These are phyloP conservation scores for Phytopythium boreale DNA, from an alignment of 352 stramenopile species.

Conservation along the genomic window DNA sequence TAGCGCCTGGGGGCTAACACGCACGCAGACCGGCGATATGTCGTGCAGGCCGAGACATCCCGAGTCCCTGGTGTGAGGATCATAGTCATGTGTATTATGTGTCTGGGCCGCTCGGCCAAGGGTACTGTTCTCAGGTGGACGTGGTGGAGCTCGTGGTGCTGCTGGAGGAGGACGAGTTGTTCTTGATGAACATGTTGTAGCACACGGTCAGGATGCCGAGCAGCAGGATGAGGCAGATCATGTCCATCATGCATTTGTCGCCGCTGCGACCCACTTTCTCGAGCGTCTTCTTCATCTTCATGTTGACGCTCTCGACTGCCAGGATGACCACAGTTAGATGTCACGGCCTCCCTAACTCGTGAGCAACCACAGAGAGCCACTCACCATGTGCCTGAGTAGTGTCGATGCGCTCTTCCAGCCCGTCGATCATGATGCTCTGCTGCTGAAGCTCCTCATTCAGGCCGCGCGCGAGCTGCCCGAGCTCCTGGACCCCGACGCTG, in stretches of 20 bases:
- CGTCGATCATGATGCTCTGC: constrained; percentile 87
- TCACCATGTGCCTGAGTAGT: constrained; percentile 73
- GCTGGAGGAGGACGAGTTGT: constrained; percentile 21
- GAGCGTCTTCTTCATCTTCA: constrained; percentile 85
- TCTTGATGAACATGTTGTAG: constrained; percentile 91
- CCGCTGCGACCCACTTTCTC: constrained; percentile 62
- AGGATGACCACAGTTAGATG: background rate
- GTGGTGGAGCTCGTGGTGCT: constrained; percentile 19
- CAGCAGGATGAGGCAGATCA: constrained; percentile 86
- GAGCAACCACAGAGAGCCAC: constrained; percentile 1
- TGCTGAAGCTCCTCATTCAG: constrained; percentile 85
- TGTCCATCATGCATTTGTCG: constrained; percentile 90
- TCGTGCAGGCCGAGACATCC: background rate
- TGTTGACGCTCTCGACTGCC: constrained; percentile 81
- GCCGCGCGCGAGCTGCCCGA: constrained; percentile 72
- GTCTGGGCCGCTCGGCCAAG: background rate
- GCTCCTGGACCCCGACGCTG: constrained; percentile 67
- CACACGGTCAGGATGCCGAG: constrained; percentile 79
- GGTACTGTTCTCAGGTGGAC: constrained; percentile 19
- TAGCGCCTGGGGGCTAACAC: background rate
- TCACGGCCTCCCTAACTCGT: background rate
- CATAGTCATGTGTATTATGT: background rate
- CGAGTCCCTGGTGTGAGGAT: background rate
- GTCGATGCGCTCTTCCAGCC: constrained; percentile 76
- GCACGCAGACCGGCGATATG: background rate